These are phyloP conservation scores for Trichosanthes cucumerina DNA, from an alignment of 306 rosid genomes.

Conservation along the genomic window DNA sequence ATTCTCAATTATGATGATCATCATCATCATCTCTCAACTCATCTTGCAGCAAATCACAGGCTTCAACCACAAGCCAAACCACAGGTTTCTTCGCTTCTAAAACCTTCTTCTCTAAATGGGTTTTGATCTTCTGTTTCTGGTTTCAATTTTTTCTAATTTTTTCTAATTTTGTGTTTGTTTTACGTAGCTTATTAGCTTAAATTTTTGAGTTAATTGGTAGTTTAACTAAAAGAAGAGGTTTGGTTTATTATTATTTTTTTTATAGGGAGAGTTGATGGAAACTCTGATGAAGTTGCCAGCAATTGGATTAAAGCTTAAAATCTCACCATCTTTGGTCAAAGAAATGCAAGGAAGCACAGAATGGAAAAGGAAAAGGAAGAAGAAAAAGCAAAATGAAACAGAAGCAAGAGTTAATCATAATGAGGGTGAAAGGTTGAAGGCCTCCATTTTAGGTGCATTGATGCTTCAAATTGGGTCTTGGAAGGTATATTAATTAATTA, in stretches of 20 bases:
- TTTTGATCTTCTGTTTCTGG: too few species aligned
- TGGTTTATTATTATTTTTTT: neutral
- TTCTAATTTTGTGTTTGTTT: too few species aligned
- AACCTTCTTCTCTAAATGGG: neutral
- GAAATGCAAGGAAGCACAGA: neutral
- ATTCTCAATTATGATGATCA: neutral
- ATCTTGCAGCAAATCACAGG: neutral
- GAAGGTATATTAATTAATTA: neutral
- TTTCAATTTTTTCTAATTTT: too few species aligned
- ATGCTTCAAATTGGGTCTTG: slow-evolving; percentile 1
- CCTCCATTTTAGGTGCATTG: slow-evolving; percentile 3
- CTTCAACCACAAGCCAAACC: neutral
- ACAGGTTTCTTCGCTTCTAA: neutral
- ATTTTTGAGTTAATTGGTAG: too few species aligned
- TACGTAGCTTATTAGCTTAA: too few species aligned
- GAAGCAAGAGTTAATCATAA: neutral
- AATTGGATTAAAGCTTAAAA: neutral
- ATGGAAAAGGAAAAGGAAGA: neutral
- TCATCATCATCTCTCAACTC: neutral
- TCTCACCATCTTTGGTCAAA: slow-evolving; percentile 1
- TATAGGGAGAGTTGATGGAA: neutral
- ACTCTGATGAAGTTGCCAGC: neutral
- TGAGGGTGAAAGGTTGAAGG: slow-evolving; percentile 5
- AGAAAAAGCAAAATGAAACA: neutral
- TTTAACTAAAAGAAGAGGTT: too few species aligned